Evolutionary conservation across 805 yeast genomes (phyloP).

Genomic region (Maudiozyma barnettii): DNA sequence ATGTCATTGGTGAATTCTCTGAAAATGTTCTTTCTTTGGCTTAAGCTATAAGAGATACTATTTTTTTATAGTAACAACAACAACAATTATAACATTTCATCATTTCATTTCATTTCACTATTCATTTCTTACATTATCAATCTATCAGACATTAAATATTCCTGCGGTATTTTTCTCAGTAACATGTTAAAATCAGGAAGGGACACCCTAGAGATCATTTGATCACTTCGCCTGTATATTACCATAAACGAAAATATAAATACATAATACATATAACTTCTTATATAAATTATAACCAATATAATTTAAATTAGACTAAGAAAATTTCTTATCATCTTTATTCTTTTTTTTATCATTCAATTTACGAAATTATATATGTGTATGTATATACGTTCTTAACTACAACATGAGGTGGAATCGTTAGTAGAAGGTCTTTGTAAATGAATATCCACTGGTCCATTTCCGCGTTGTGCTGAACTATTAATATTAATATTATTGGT

Average conservation of each 20-base stretch:
- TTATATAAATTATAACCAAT: too few species aligned
- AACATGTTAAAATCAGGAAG: neutral
- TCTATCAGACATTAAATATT: neutral
- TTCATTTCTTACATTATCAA: neutral
- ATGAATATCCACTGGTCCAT: conserved; percentile 22
- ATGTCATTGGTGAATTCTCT: conserved; percentile 45
- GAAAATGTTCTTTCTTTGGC: conserved; percentile 21
- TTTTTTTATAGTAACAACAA: too few species aligned
- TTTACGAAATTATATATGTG: neutral
- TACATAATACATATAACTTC: neutral
- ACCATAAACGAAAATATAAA: too few species aligned
- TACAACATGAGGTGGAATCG: conserved; percentile 35
- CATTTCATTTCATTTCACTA: neutral
- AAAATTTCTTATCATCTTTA: neutral
- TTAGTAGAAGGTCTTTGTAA: conserved; percentile 38
- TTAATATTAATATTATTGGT: conserved; percentile 6
- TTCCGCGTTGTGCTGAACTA: neutral
- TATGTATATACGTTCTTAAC: conserved; percentile 9
- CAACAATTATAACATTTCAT: too few species aligned
- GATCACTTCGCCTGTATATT: neutral
- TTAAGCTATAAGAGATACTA: too few species aligned
- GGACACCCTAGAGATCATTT: neutral
- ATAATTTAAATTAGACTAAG: neutral
- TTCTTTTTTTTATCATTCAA: neutral
- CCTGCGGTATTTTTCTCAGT: neutral